phyloP scores from a whole-genome alignment of 345 rosid species.

The Heritiera littoralis region DNA sequence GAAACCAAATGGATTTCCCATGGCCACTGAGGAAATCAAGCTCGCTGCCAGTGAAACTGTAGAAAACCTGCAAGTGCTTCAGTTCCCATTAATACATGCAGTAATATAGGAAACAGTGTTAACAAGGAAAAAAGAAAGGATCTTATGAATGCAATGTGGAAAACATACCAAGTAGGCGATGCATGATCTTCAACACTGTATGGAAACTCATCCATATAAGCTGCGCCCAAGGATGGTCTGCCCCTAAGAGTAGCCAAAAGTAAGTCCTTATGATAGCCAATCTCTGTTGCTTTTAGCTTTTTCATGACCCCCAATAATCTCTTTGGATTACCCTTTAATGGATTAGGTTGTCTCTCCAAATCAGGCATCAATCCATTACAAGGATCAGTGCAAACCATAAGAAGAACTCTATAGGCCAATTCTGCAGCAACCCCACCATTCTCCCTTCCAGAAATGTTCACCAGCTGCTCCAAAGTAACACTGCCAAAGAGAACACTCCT shows the following conservation, averaged over 20 bases:
- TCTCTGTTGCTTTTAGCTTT: conserved; percentile 72
- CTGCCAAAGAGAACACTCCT: conserved; percentile 93
- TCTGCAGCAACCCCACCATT: conserved; percentile 51
- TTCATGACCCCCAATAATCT: conserved; percentile 82
- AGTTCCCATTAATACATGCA: conserved; percentile 35
- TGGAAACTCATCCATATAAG: conserved; percentile 82
- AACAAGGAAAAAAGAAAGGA: conserved; percentile 16
- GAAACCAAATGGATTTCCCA: conserved; percentile 56
- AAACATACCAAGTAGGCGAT: conserved; percentile 79
- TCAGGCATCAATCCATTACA: conserved; percentile 88
- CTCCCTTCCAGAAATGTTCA: conserved; percentile 64
- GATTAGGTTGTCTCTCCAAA: conserved; percentile 47
- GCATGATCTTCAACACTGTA: conserved; percentile 80
- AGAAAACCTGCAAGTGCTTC: conserved; percentile 76
- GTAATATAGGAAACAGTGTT: conserved; percentile 19
- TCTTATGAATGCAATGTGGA: conserved; percentile 27
- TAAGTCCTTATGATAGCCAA: conserved; percentile 69
- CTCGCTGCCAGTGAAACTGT: conserved; percentile 77
- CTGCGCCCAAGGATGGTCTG: conserved; percentile 68
- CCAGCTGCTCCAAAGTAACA: conserved; percentile 71
- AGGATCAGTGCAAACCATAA: conserved; percentile 80
- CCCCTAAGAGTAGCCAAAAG: conserved; percentile 73
- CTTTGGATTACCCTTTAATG: conserved; percentile 67
- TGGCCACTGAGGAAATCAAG: conserved; percentile 60
- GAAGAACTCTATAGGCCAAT: conserved; percentile 69